Base-by-base conservation (phyloP, 306 rosid genomes). In the Begonia peltatifolia region DNA sequence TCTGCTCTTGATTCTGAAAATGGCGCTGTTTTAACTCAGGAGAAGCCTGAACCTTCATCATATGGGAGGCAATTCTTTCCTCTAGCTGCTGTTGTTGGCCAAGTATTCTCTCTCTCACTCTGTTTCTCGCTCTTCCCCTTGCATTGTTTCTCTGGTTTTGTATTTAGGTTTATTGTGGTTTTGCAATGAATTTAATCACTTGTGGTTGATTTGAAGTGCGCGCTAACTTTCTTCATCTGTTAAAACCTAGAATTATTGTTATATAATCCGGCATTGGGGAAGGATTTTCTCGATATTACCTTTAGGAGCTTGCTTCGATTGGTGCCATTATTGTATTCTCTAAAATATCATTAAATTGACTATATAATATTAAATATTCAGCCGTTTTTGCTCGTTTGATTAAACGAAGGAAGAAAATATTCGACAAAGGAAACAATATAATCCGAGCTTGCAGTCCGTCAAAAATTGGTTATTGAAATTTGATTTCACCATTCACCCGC, bases 21-120 rank as follows among this genome's bases (percentile, higher is more conserved):
- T 49, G 96, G 96, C n/a, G 78, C 78, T 38, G 22, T 73, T 6
- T 14, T 60, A 15, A 11, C 81, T 11, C 52, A 61, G 5, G 84
- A 87, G 46, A 71, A 64, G 52, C 48, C 52, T 7, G 60, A 65
- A 7, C 13, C 49, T 3, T 47, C 51, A 35, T 15, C 20, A 55
- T 89, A 74, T 62, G 97, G 97, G 47, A 70, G 95, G 35, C 87
- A 76, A 64, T 89, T 49, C 62, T 89, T 89, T 43, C 97, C 97
- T 25, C 82, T 90, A 25, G 97, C 97, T 35, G 97, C 97, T 38
- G 97, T 90, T 63, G 82, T 90, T 14, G 97, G 95, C 68, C 97
- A 85, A 63, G 97, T 89, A 77, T 4, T 11, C 2, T n/a, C 41
- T 20, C 46, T 12, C 52, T 43, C 18, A 2, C 41, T 38, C 22